Base-by-base conservation (phyloP, 257 asterid species). In the Petrea volubilis region DNA sequence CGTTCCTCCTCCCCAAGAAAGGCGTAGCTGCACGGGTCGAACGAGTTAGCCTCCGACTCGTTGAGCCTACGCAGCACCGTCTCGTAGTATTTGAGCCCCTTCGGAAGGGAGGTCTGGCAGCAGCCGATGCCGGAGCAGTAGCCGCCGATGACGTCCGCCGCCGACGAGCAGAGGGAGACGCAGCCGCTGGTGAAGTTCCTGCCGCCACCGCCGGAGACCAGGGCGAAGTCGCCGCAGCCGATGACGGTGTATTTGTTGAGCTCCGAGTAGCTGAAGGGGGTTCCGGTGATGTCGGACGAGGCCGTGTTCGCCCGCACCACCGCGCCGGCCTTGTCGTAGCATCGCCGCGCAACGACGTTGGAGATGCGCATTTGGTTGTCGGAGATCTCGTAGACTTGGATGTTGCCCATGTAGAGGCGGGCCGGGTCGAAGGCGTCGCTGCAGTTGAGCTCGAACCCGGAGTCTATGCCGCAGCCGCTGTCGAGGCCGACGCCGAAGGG, bases 81-180 rank as follows among this genome's bases (percentile, higher is more conserved):
- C 0, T 0, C 0, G 12, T 60, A 87, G 15, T 0, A 33, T 25
- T 81, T 73, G 13, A 79, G 8, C 0, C 97, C 96, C 53, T 31
- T 81, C 1, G 95, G 95, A 23, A 89, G 44, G 0, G 96, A n/a
- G 1, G 82, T 84, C 72, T 92, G 95, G 78, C 97, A 87, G 67
- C 96, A 92, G 1, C 97, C 96, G 12, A 77, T 67, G 6, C 96
- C 96, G 2, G 89, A 60, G 77, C 96, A 91, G 4, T 40, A 72
- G 0, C 89, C 95, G 17, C 11, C 56, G 11, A 53, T 38, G 38
- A 84, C 89, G 2, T 84, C 82, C 4, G 66, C 83, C 0, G 82
- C 27, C 3, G 40, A 72, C 0, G 81, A 57, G 61, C 97, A 91
- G 12, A 82, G 41, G 1, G 90, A 4, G 5, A 81, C 27, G 68